Evolutionary conservation across 208 protist species (phyloP).

Genomic region (Trypanosoma congolense): DNA sequence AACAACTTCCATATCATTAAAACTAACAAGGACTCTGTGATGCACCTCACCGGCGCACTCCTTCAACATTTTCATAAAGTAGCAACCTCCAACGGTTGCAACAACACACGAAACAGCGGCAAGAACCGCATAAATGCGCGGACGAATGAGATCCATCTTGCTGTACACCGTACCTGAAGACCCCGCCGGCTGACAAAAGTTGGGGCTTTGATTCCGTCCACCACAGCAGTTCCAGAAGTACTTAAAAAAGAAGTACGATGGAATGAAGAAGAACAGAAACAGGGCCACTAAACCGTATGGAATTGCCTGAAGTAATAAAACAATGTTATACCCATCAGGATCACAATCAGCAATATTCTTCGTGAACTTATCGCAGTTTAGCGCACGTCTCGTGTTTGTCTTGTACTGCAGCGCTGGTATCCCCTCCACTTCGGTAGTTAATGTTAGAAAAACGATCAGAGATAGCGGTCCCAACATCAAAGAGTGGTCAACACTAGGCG

Average conservation of each 20-base stretch:
- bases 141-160: slow-evolving; percentile 35
- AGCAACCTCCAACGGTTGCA: slow-evolving; percentile 27
- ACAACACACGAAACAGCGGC: slow-evolving; percentile 16
- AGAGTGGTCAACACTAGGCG: slow-evolving; percentile 4
- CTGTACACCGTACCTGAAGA: slow-evolving; percentile 31
- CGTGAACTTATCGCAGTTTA: slow-evolving; percentile 24
- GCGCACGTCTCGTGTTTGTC: slow-evolving; percentile 4
- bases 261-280: not conserved
- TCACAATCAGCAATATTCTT: slow-evolving; percentile 19
- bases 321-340: slow-evolving; percentile 13
- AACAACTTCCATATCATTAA: no score
- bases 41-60: slow-evolving; percentile 1
- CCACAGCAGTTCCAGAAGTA: slow-evolving; percentile 51
- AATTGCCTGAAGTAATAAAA: slow-evolving; percentile 19
- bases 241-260: slow-evolving; percentile 31
- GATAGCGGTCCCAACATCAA: slow-evolving; percentile 1
- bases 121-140: slow-evolving; percentile 22
- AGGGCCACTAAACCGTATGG: slow-evolving; percentile 22
- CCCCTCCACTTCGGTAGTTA: not conserved
- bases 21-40: not conserved
- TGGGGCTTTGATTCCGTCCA: slow-evolving; percentile 28
- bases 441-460: slow-evolving; percentile 3
- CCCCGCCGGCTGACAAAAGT: slow-evolving; percentile 37
- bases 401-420: slow-evolving; percentile 25
- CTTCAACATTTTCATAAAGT: slow-evolving; percentile 1